Conservation (phyloP, 306 rosid species). For the Acacia crassicarpa region DNA sequence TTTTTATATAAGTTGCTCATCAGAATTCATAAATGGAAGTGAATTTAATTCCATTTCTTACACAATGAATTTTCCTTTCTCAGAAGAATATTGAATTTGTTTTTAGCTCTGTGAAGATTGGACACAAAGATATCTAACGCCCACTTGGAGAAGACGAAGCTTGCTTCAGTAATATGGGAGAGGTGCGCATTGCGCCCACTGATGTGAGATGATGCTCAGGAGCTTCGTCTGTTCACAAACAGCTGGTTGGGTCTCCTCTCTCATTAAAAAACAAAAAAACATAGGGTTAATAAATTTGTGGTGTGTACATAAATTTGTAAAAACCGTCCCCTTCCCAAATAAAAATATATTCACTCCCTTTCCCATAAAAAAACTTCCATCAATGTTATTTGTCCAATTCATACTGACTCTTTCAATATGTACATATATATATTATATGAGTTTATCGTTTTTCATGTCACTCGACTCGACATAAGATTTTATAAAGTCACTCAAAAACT, state of each 20-base stretch:
- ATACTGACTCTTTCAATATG: background rate
- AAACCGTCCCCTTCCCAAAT: background rate
- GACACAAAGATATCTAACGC: background rate
- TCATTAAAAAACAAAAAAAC: background rate
- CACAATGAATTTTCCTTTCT: slow-evolving; percentile 3
- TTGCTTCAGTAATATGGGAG: background rate
- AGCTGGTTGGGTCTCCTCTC: slow-evolving; percentile 5
- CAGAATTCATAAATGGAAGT: slow-evolving; percentile 6
- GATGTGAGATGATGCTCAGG: background rate
- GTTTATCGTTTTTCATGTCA: no score
- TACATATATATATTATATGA: no score
- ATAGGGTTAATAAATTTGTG: background rate
- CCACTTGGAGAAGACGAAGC: background rate
- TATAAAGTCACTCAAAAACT: no score
- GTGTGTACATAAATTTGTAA: background rate
- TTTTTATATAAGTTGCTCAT: background rate
- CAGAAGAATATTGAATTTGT: background rate
- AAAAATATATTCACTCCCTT: background rate
- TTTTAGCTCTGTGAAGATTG: slow-evolving; percentile 8
- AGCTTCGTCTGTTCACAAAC: slow-evolving; percentile 34
- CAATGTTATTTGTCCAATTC: background rate
- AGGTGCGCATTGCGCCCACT: slow-evolving; percentile 13
- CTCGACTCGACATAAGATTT: no score
- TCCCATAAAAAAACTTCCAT: background rate
- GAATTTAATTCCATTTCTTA: background rate